Base-by-base conservation (phyloP, 345 rosid species). In the Rhizophora mangle region DNA sequence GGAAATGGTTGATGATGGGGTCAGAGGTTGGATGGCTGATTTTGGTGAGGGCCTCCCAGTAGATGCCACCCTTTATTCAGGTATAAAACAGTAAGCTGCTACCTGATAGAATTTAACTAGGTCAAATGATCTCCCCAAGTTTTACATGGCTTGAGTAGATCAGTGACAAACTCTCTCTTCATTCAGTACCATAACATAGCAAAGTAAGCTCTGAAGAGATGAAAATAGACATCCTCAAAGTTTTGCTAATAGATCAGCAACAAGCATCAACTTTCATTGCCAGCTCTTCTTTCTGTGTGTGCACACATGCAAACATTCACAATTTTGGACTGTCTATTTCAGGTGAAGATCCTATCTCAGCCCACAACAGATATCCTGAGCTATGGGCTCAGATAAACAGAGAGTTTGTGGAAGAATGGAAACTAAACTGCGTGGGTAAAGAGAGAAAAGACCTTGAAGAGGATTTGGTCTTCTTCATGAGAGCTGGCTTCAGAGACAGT, bases 11-110 rank as follows among this genome's bases (percentile, higher is more conserved):
- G 81, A 81, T 43, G 85, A 82, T 69, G 93, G 93, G 26, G 85
- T 86, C 63, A 77, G 82, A 80, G 93, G 93, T 37, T 88, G 93
- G 93, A 86, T 88, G 90, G 93, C 93, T 61, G 93, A 88, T 83
- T 88, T 88, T 75, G 93, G 93, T 29, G 93, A 88, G 80, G 93
- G 90, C 68, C 84, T 88, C 34, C 94, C 94, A 5, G 74, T 85
- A 52, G 94, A 88, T 71, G 90, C 86, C 39, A 57, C 59, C 55
- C 85, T 85, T 13, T 82, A 82, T 75, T 88, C 93, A 80, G 93
- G 93, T 88, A 72, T 15, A 15, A 43, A 59, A 37, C 53, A 63
- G 43, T 39, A 34, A 30, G 57, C 54, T 63, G 30, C 51, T 74
- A 63, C 43, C 49, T 39, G 20, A 43, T 43, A 43, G 49, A 43